Base-by-base conservation (phyloP, 345 rosid genomes). In the Eutrema yunnanense region DNA sequence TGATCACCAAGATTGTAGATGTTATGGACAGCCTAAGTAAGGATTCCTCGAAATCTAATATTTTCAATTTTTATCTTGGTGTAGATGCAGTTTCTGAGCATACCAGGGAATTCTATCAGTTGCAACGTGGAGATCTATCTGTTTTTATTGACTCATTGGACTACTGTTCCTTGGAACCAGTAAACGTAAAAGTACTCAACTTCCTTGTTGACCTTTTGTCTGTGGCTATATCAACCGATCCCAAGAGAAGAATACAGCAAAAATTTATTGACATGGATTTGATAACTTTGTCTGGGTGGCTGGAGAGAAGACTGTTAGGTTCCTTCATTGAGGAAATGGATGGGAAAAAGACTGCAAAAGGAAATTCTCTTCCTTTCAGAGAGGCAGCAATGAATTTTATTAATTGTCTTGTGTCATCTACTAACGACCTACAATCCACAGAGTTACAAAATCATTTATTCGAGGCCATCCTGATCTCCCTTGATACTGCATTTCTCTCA, bases 251-350 rank as follows among this genome's bases (percentile, higher is more conserved):
- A 81, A 65, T 87, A 41, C 87, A 85, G 69, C 65, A 76, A 54
- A 87, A 82, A 50, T 88, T 88, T 77, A 73, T 87, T 71, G 80
- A 78, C 65, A 88, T 87, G 96, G 98, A 88, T 81, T 52, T 83
- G 79, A 70, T 44, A 73, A 38, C 53, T 62, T 76, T 95, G 81
- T 92, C 96, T 61, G 82, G 81, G 69, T 88, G 96, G 99, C 79
- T 95, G 81, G 99, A 90, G 90, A 85, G 82, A 78, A 86, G 90
- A 79, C 83, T 95, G 65, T 82, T 92, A 73, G 96, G 99, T 81
- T 82, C 82, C 81, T 49, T 71, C 52, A 53, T 71, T 74, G 94
- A 88, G 69, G 76, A 80, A 49, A 65, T 84, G 26, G 85, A 78
- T 58, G 90, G 86, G 38, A 55, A 67, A 66, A 78, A 59, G 65